These are phyloP conservation scores for Diutina catenulata DNA, from an alignment of 1,139 yeast genomes.

Conservation along the genomic window DNA sequence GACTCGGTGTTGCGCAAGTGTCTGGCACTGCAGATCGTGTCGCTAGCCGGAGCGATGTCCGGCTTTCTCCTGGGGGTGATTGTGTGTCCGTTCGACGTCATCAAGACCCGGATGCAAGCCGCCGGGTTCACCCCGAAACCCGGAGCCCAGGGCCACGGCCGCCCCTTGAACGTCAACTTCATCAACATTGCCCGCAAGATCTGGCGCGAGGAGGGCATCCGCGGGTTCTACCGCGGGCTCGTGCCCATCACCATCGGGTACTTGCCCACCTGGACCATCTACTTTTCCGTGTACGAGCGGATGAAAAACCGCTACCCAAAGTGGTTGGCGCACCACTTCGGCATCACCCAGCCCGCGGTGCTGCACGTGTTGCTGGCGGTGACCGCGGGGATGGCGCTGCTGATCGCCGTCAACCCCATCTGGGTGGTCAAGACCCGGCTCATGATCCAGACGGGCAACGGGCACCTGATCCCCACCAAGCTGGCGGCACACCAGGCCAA, in stretches of 20 bases:
- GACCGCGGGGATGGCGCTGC: slow-evolving; percentile 80
- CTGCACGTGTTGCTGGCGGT: slow-evolving; percentile 73
- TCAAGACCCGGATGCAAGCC: slow-evolving; percentile 18
- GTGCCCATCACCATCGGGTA: slow-evolving; percentile 89
- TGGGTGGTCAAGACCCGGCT: slow-evolving; percentile 95
- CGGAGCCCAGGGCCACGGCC: neutral
- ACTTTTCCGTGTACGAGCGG: slow-evolving; percentile 79
- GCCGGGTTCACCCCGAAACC: slow-evolving; percentile 19
- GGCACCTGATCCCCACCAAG: slow-evolving; percentile 13
- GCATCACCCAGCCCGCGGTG: slow-evolving; percentile 33
- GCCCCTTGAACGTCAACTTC: slow-evolving; percentile 13
- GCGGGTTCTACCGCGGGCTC: slow-evolving; percentile 82
- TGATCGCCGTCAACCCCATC: slow-evolving; percentile 85
- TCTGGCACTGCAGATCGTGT: slow-evolving; percentile 1
- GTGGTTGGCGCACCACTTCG: slow-evolving; percentile 17
- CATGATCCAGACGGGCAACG: slow-evolving; percentile 70
- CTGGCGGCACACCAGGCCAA: slow-evolving; percentile 9
- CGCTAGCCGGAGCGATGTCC: neutral
- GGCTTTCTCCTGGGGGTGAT: neutral
- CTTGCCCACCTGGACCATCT: slow-evolving; percentile 95
- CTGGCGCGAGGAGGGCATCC: slow-evolving; percentile 61
- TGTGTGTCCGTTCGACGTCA: slow-evolving; percentile 5
- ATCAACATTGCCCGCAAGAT: slow-evolving; percentile 46
- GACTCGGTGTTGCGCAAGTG: neutral
- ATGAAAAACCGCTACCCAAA: slow-evolving; percentile 46